These are phyloP conservation scores for Saccharomycopsis sp. DNA, from an alignment of 805 yeast genomes.

Conservation along the genomic window DNA sequence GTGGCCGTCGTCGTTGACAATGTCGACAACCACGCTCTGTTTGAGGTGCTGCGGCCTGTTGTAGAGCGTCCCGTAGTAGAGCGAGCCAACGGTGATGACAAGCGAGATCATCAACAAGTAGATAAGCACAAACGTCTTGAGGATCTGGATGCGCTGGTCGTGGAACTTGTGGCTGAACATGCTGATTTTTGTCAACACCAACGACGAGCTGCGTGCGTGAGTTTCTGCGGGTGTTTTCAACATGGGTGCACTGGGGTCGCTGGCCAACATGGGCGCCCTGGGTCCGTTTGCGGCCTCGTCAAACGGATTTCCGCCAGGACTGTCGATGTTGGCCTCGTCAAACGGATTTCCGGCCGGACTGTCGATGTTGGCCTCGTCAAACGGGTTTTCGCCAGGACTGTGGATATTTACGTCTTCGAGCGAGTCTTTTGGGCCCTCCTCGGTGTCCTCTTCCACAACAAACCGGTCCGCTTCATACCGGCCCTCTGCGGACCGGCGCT, in stretches of 20 bases:
- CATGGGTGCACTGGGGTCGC: not conserved
- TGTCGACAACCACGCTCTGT: slow-evolving; percentile 7
- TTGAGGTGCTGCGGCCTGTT: slow-evolving; percentile 11
- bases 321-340: not conserved
- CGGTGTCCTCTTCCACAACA: slow-evolving; percentile 3
- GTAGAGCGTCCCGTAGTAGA: slow-evolving; percentile 16
- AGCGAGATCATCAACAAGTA: slow-evolving; percentile 16
- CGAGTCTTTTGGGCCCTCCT: not conserved
- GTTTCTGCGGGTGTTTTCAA: too few relatives aligned
- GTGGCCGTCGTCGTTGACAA: slow-evolving; percentile 15
- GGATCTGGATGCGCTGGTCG: slow-evolving; percentile 9
- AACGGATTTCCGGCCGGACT: not conserved
- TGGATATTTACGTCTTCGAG: not conserved
- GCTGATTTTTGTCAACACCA: slow-evolving; percentile 5
- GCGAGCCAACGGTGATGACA: slow-evolving; percentile 15
- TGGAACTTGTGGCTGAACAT: slow-evolving; percentile 15
- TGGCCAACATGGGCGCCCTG: not conserved
- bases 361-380: not conserved
- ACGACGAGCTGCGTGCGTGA: not conserved
- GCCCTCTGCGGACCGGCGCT: too few relatives aligned
- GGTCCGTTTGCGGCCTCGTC: not conserved
- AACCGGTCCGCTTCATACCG: not conserved
- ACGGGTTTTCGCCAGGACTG: not conserved
- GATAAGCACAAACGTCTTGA: slow-evolving; percentile 14
- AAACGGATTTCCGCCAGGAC: slow-evolving; percentile 2